Base-by-base conservation (phyloP, 2,329 filamentous ascomycete species). In the Venturia effusa region DNA sequence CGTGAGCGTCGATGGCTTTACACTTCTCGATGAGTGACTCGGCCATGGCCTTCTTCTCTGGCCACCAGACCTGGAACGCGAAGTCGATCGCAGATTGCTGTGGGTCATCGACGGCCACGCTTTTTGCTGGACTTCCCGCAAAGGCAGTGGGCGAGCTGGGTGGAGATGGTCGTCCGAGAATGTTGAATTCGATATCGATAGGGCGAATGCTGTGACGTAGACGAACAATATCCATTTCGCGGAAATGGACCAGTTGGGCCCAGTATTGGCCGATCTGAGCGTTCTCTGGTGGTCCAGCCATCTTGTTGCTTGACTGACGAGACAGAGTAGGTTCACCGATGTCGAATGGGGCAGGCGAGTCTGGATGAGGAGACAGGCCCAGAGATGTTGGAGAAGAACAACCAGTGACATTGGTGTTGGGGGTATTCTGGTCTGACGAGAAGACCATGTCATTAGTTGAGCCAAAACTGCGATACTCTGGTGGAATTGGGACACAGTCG, bases 191-290 rank as follows among this genome's bases (percentile, higher is more conserved):
- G 3, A 66, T 68, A 55, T 74, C 72, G 24, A 76, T 71, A 59
- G 73, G 70, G 68, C 69, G 71, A 27, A 68, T 67, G 45, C 70
- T 66, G 64, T 79, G 78, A 40, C 75, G 75, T 64, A 81, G 74
- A 62, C 77, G 76, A 3, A 75, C 72, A 39, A 79, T 68, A n/a
- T 74, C 71, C 63, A 74, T 72, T 40, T 72, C 71, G 64, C 74
- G 74, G 45, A 79, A 67, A 59, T 77, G 72, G 22, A 64, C 59
- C 27, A 73, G 65, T 66, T 75, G 72, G 27, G 69, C 71, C 40
- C 70, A 66, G 67, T 69, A 72, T 3, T 67, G 66, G 55, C 74
- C 24, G 66, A 67, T 62, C 72, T 71, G 72, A 71, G 73, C 40
- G 71, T 70, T 40, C 66, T 66, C 51, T 70, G 69, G 63, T 72